Base-by-base conservation (phyloP, 495 filamentous ascomycete species). In the Penicillium dipodomyicola region DNA sequence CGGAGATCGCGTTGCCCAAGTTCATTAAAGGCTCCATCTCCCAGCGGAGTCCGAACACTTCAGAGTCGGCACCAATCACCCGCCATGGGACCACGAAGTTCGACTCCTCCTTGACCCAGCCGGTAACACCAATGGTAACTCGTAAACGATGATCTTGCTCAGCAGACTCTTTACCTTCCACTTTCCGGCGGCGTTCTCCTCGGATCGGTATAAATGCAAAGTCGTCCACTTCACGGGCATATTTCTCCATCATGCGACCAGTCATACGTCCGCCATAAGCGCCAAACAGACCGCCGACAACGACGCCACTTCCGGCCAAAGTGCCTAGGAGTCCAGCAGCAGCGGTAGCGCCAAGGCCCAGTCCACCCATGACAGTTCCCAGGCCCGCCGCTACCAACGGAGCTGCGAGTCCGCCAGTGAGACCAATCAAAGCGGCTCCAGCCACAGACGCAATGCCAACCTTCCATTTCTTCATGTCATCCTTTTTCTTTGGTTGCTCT, bases 211-310 rank as follows among this genome's bases (percentile, higher is more conserved):
- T 68, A 62, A 98, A 92, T 6, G 84, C 91, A 69, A 97, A 96
- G 69, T 97, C 92, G 47, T 87, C 81, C 14, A 97, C 87, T 57
- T 97, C 92, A 52, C 83, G 85, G 17, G 90, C 86, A 71, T 96
- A 94, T 42, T 85, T 80, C 58, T 93, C 91, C 82, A 97, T 88
- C 84, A 91, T 88, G 66, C 89, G 83, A 30, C 87, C 86, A 2
- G 87, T 88, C 84, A 94, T 91, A 14, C 87, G 80, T 12, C 85
- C 89, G 23, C 92, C 92, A 67, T 94, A 96, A 9, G 92, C 89
- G 30, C 93, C 93, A 64, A 98, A 96, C 12, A 97, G 71, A 47
- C 87, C 82, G 5, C 91, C 93, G 19, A 96, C 87, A 41, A 91
- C 72, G 15, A 92, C 82, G 6, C 82, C 80, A 61, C 85, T 96